Evolutionary conservation across 495 filamentous ascomycete genomes (phyloP), one percentile per base, ranked within the genome.

Genomic region (Staphylotrichum tortipilum): DNA sequence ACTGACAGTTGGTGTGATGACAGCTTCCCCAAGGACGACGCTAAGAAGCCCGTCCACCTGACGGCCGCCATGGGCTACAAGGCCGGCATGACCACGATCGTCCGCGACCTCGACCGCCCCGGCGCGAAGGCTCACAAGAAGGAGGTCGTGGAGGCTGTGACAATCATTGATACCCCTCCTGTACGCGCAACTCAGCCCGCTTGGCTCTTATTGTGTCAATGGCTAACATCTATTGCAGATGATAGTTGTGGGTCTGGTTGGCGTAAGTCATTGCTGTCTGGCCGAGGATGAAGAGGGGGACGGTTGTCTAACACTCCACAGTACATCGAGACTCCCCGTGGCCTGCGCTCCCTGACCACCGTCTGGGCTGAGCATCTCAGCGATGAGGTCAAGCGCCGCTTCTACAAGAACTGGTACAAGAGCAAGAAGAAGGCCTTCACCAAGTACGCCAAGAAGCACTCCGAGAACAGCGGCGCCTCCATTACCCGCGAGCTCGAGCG

Each of bases 331-430:
- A 99, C 94, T 70, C 94, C 94, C 74, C 94, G 94, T 64, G 94
- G 94, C 79, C 90, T 97, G 64, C 94, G 94, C 67, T 97, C 94
- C 50, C 89, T 99, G 70, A 95, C 90, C 68, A 99, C 94, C 68
- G 85, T 99, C 71, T 99, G 94, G 94, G 92, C 92, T 68, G 90
- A 96, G 81, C 94, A 99, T 75, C 72, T 99, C 69, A 85, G 84
- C 74, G 94, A 99, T 72, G 94, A 96, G 78, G 71, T 99, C 74
- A 95, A 94, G 81, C 86, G 94, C 59, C 89, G 94, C 69, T 99
- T 99, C 88, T 99, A 99, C 85, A 99, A 99, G 89, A 99, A 99
- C 82, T 99, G 94, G 94, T 99, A 99, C 86, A 94, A 94, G 81
- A 86, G 80, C 80, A 99, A 99, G 90, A 97, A 95, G 88, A 99